Evolutionary conservation across 805 yeast genomes (phyloP), one percentile per base, ranked within the genome.

Genomic region (Metschnikowia gelsemii): DNA sequence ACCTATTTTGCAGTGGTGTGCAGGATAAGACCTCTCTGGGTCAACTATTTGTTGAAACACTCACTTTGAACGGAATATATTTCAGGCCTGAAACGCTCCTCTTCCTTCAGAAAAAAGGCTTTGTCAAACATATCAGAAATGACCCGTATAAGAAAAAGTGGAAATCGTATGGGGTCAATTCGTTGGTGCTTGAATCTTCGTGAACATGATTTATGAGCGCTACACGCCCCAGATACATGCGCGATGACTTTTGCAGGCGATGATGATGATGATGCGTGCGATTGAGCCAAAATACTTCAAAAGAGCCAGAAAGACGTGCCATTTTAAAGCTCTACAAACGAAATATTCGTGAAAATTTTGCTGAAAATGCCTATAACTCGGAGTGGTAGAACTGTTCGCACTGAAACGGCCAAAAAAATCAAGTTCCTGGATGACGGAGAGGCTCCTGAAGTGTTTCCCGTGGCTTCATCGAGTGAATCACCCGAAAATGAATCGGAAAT

Each of bases 91-190:
- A 59, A 19, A 64, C 73, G 0, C 35, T 67, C 7, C 46, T 40
- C 2, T 20, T 53, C 11, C 43, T 63, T 2, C 28, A 41, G 24
- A 51, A 48, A 21, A 42, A 43, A 16, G 56, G 55, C 3, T 52
- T 49, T 34, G 58, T 56, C 3, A 46, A 45, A 2, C 29, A 24
- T 2, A 40, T 67, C 2, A 44, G 38, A 18, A 56, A 57, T 32
- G 70, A 68, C 40, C 52, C 51, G 2, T 47, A 52, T 30, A 57
- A 49, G 38, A 42, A 40, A 5, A 53, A 50, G 42, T 70, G 75
- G 74, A 51, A 55, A 33, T 53, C 47, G 22, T 70, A 59, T 50
- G 72, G 73, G 2, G 50, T 59, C 11, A 70, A 68, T 44, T 55
- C 66, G 14, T 57, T 57, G 19, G 46, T 58, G 16, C 36, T 32